These are phyloP conservation scores for Teunomyces gatunensis DNA, from an alignment of 805 yeast genomes.

Conservation along the genomic window DNA sequence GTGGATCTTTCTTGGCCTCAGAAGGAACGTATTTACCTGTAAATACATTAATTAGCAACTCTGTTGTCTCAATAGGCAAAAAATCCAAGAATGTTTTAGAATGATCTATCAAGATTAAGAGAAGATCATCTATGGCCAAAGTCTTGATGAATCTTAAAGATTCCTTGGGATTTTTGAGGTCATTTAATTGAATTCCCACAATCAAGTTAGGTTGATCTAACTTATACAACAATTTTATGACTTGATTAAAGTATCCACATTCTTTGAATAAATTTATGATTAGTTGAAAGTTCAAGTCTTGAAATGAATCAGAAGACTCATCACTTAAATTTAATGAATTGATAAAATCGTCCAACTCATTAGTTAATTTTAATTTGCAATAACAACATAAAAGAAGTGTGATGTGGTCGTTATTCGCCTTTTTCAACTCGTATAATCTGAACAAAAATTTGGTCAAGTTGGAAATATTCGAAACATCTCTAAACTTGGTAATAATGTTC, in stretches of 20 bases:
- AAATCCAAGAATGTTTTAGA: slow-evolving; percentile 63
- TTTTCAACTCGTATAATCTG: slow-evolving; percentile 50
- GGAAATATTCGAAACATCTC: slow-evolving; percentile 69
- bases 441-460: slow-evolving; percentile 64
- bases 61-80: slow-evolving; percentile 79
- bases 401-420: slow-evolving; percentile 75
- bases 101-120: slow-evolving; percentile 65
- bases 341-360: slow-evolving; percentile 58
- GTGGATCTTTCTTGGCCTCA: slow-evolving; percentile 9
- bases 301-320: slow-evolving; percentile 13
- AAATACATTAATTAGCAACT: slow-evolving; percentile 77
- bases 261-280: slow-evolving; percentile 72
- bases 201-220: slow-evolving; percentile 72
- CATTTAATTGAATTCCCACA: slow-evolving; percentile 71
- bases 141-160: slow-evolving; percentile 67
- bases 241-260: slow-evolving; percentile 63
- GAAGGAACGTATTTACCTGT: slow-evolving; percentile 74
- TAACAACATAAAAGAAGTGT: slow-evolving; percentile 76
- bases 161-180: slow-evolving; percentile 55
- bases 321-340: slow-evolving; percentile 31
- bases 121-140: slow-evolving; percentile 70
- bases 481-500: slow-evolving; percentile 73
- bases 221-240: slow-evolving; percentile 65
- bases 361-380: slow-evolving; percentile 67
- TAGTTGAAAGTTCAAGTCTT: slow-evolving; percentile 62